A percentile compares a stretch with the other conserved stretches of the same genome.
These are phyloP conservation scores for Flagelloscypha sp. DNA, from an alignment of 768 basidiomycete genomes.

Conservation along the genomic window DNA sequence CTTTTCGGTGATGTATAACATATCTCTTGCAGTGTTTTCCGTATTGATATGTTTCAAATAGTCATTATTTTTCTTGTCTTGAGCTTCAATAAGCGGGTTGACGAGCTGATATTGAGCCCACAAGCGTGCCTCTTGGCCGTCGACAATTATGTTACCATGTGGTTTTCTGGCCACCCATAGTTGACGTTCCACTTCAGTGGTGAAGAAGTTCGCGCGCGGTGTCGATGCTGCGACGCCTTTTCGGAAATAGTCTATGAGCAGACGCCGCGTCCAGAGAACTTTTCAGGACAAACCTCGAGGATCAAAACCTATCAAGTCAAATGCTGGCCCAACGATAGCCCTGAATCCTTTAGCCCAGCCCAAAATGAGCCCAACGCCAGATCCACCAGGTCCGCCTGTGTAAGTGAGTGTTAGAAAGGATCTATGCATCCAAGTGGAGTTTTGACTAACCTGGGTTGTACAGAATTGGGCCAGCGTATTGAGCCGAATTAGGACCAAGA, in stretches of 20 bases:
- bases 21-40: conserved; percentile 7
- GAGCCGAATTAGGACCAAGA: conserved; percentile 4
- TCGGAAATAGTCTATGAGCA: background rate
- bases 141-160: too few species aligned
- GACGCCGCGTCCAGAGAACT: background rate
- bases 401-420: too few species aligned
- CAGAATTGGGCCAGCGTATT: conserved; percentile 22
- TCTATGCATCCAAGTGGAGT: too few species aligned
- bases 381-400: conserved; percentile 17
- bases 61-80: too few species aligned
- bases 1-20: conserved; percentile 6
- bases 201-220: conserved; percentile 9
- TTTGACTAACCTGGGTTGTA: conserved; percentile 26
- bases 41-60: conserved; percentile 5
- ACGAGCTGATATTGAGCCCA: too few species aligned
- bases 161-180: too few species aligned
- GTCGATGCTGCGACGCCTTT: conserved; percentile 12
- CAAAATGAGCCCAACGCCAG: conserved; percentile 15
- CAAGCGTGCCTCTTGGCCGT: too few species aligned
- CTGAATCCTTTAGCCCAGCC: conserved; percentile 3
- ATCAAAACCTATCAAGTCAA: conserved; percentile 20
- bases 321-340: conserved; percentile 13
- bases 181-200: conserved; percentile 6
- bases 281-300: conserved; percentile 19
- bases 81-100: too few species aligned